Conservation (phyloP, 148 eudicot genomes). For the Rhododendron kiyosumense region DNA sequence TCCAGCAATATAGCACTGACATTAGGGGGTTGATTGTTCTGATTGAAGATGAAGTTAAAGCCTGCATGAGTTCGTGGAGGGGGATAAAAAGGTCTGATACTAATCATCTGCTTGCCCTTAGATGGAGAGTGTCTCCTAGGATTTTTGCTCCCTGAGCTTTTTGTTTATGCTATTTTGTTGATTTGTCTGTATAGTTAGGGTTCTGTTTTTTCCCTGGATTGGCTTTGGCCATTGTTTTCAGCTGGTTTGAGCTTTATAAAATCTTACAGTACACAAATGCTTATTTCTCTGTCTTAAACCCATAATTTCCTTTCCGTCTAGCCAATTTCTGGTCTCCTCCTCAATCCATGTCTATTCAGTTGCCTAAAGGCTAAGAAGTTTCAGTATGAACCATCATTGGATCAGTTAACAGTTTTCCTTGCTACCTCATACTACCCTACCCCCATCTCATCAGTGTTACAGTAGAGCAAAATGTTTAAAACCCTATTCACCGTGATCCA, state of each 20-base stretch:
- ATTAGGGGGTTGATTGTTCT: too few relatives aligned
- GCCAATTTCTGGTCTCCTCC: not conserved
- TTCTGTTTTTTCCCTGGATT: too few relatives aligned
- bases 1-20: too few relatives aligned
- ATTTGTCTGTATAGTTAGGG: too few relatives aligned
- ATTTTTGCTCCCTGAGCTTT: too few relatives aligned
- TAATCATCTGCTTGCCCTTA: too few relatives aligned
- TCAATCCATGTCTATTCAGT: not conserved
- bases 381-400: not conserved
- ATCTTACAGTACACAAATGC: not conserved
- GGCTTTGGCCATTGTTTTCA: too few relatives aligned
- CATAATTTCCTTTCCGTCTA: not conserved
- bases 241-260: not conserved
- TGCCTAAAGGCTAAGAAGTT: not conserved
- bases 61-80: too few relatives aligned
- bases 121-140: too few relatives aligned
- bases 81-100: too few relatives aligned
- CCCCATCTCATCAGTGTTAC: not conserved
- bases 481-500: not conserved
- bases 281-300: not conserved
- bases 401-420: not conserved
- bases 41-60: too few relatives aligned
- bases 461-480: not conserved
- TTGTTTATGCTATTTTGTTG: too few relatives aligned
- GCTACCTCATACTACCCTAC: not conserved